Conservation (phyloP, 2,329 filamentous ascomycete species). For the Trichoderma sp. region DNA sequence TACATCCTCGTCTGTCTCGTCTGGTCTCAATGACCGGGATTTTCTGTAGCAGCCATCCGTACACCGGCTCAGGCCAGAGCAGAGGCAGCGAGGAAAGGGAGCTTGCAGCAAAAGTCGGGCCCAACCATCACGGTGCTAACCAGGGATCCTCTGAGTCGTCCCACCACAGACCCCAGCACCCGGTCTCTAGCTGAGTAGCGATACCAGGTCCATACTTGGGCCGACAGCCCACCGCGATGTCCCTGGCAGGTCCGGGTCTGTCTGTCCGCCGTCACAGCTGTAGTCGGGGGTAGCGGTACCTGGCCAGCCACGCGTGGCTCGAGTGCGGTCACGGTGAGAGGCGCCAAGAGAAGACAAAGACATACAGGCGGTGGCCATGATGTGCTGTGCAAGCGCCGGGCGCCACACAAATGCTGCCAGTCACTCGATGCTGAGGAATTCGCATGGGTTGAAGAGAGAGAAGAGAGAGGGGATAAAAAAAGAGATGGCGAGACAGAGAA, state of each 20-base stretch:
- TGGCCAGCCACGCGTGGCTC: constrained; percentile 17
- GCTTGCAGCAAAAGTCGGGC: neutral
- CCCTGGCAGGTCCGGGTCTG: neutral
- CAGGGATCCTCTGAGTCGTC: constrained; percentile 18
- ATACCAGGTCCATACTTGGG: constrained; percentile 3
- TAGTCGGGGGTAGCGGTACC: constrained; percentile 6
- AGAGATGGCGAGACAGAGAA: constrained; percentile 3
- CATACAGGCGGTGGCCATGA: constrained; percentile 1
- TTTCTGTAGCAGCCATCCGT: neutral
- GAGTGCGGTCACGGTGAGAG: neutral
- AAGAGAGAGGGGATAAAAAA: neutral
- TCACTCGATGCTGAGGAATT: too few relatives aligned
- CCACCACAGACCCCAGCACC: constrained; percentile 14
- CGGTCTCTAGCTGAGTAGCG: constrained; percentile 8
- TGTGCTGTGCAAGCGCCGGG: neutral
- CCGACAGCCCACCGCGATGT: neutral
- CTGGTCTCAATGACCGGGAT: too few relatives aligned
- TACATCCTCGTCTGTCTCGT: too few relatives aligned
- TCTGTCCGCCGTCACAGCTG: neutral
- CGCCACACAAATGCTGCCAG: constrained; percentile 11
- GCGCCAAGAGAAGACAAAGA: neutral
- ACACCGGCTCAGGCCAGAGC: neutral
- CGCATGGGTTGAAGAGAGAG: neutral
- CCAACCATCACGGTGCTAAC: constrained; percentile 16
- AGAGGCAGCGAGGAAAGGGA: constrained; percentile 3